Base-by-base conservation (phyloP, 106 monocot genomes). In the Dendrobium nobile region DNA sequence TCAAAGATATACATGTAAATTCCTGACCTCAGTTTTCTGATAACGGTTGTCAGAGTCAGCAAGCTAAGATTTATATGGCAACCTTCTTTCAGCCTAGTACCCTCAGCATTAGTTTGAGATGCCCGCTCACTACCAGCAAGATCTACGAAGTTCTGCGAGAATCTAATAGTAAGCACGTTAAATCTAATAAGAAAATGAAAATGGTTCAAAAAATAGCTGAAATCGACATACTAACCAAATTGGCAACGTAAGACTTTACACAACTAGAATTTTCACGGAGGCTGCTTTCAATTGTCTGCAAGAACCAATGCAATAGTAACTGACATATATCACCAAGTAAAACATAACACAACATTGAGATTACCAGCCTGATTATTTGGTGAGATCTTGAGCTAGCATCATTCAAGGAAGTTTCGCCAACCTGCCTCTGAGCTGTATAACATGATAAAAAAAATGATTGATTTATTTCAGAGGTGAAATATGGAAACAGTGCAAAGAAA, bases 1-100 rank as follows among this genome's bases (percentile, higher is more conserved):
- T 6, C 8, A 45, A 45, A 45, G 45, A 9, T 45, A 45, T 45
- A 45, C 9, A 7, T 45, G 6, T 6, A 64, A 67, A 5, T 18
- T 72, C 51, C 51, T 79, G 26, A 99, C 99, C 99, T 99, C 56
- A 99, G 88, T 82, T 93, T 99, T 83, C 99, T 93, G 41, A 99
- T 99, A 11, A 99, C 99, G 55, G 95, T 99, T 77, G 95, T 95
- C 11, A 95, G 85, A 79, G 95, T 95, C 73, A 99, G 75, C 72
- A 99, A 84, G 84, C 99, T 99, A 47, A 92, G 91, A 78, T 99
- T 99, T 78, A 99, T 99, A 79, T 99, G 99, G 82, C 93, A 93
- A 2, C 99, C 99, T 91, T 99, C 99, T 82, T 95, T 95, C 27
- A 99, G 87, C 74, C 95, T 90, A n/a, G 84, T 81, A 79, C 99